Evolutionary conservation across 345 rosid genomes (phyloP).

Genomic region (Excoecaria agallocha): DNA sequence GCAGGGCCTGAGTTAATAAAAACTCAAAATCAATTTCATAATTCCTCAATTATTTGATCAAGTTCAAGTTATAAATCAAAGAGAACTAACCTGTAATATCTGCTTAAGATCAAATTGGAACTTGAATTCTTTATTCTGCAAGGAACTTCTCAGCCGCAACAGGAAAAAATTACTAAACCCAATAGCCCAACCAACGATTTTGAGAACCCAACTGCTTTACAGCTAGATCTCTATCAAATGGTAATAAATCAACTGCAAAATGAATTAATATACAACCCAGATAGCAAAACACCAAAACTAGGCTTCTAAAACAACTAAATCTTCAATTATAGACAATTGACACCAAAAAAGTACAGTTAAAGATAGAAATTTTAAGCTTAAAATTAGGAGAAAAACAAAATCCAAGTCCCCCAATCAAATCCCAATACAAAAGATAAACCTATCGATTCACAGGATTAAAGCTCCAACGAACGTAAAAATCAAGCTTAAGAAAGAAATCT

Average conservation of each 20-base stretch:
- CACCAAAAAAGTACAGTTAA: not conserved
- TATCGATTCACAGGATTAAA: constrained; percentile 1
- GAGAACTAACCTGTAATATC: constrained; percentile 3
- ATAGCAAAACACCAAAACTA: not conserved
- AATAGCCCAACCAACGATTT: not conserved
- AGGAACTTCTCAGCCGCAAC: not conserved
- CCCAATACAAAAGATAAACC: not conserved
- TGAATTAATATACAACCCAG: constrained; percentile 1
- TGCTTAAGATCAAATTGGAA: not conserved
- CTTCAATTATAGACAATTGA: not conserved
- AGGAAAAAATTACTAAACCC: constrained; percentile 5
- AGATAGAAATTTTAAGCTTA: not conserved
- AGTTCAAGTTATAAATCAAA: not conserved
- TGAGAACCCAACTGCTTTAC: not conserved
- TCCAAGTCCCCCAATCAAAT: not conserved
- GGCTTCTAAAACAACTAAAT: not conserved
- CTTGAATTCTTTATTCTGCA: not conserved
- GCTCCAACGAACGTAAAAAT: not conserved
- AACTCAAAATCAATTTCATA: constrained; percentile 7
- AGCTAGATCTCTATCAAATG: constrained; percentile 2
- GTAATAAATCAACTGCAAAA: not conserved
- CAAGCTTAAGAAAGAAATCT: not conserved
- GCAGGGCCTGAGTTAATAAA: not conserved
- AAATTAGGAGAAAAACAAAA: not conserved
- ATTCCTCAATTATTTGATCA: not conserved